These are phyloP conservation scores for Berberis thunbergii DNA, from an alignment of 164 flowering plant genomes.

Conservation along the genomic window DNA sequence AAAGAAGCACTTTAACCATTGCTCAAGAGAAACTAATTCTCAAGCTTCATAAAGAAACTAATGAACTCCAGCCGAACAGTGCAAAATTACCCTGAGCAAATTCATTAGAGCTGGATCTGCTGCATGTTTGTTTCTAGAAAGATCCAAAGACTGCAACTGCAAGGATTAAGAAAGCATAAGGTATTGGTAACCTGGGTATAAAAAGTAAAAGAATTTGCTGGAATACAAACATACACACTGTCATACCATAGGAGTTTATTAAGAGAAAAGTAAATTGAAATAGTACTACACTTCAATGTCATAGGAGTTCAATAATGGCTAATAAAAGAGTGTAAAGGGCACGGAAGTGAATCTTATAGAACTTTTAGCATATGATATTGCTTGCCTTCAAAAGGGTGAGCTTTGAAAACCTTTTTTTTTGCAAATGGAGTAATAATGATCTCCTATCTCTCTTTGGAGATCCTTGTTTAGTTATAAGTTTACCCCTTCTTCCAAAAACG, in stretches of 20 bases:
- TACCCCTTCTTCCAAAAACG: no score
- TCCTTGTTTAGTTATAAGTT: no score
- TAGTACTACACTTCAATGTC: neutral
- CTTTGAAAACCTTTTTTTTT: no score
- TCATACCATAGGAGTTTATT: neutral
- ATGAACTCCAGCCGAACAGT: neutral
- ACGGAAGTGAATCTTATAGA: neutral
- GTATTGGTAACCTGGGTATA: neutral
- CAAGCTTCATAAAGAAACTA: no score
- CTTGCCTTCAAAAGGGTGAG: no score
- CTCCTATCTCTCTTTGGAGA: no score
- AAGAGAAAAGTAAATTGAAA: neutral
- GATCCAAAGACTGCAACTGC: slow-evolving; percentile 54
- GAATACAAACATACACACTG: no score
- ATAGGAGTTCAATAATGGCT: neutral
- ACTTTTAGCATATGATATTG: no score
- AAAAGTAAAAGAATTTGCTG: no score
- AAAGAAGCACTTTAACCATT: neutral
- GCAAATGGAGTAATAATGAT: no score
- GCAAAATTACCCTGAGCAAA: slow-evolving; percentile 55
- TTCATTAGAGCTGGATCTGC: slow-evolving; percentile 49
- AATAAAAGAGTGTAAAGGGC: neutral
- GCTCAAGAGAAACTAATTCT: neutral
- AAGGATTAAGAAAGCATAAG: slow-evolving; percentile 9
- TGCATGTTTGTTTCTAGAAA: slow-evolving; percentile 28